These are phyloP conservation scores for Adansonia rubrostipa DNA, from an alignment of 441 rosid species.

Conservation along the genomic window DNA sequence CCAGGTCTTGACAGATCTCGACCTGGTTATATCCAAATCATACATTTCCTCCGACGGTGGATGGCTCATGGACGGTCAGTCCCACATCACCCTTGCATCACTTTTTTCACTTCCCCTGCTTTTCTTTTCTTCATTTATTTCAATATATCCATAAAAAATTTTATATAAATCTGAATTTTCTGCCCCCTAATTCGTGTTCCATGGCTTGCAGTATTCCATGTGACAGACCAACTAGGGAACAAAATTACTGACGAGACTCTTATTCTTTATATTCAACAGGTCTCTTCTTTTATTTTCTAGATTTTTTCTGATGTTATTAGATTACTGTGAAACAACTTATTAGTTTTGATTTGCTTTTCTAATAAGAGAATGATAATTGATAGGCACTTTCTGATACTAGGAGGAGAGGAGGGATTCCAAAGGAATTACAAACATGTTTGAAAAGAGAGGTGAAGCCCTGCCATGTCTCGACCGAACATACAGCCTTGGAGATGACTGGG, in stretches of 20 bases:
- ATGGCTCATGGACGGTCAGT: conserved; percentile 97
- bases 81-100: neutral
- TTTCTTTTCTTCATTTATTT: neutral
- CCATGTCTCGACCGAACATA: conserved; percentile 64
- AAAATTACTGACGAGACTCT: conserved; percentile 81
- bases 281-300: conserved; percentile 22
- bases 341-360: conserved; percentile 33
- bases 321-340: neutral
- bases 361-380: neutral
- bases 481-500: conserved; percentile 76
- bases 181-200: conserved; percentile 24
- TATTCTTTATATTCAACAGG: conserved; percentile 80
- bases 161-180: neutral
- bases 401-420: conserved; percentile 53
- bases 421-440: conserved; percentile 46
- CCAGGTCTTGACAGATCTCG: conserved; percentile 91
- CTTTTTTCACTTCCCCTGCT: neutral
- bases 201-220: conserved; percentile 80
- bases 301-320: neutral
- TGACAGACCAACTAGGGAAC: conserved; percentile 88
- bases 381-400: conserved; percentile 74
- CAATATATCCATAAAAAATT: neutral
- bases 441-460: conserved; percentile 58
- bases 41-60: conserved; percentile 94
- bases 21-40: conserved; percentile 90